A percentile compares a stretch with the other conserved stretches of the same genome.
phyloP scores from a whole-genome alignment of 2,329 filamentous ascomycete genomes.

The Talaromyces sp. region DNA sequence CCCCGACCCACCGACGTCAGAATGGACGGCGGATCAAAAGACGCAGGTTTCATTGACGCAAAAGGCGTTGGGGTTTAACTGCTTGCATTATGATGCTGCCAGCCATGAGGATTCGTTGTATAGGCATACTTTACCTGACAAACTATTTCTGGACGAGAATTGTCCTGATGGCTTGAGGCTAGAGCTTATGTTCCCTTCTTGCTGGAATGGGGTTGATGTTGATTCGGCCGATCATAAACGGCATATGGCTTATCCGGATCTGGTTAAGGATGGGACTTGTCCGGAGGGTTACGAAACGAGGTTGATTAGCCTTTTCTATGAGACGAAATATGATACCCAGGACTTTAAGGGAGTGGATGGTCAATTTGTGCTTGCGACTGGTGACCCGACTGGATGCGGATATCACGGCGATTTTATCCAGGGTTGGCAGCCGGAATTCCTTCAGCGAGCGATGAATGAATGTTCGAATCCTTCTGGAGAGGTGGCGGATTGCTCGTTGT shows the following conservation, averaged over 20 bases:
- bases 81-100: constrained; percentile 66
- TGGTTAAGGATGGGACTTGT: constrained; percentile 72
- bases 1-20: constrained; percentile 63
- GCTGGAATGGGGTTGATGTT: constrained; percentile 70
- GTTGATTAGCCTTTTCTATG: constrained; percentile 71
- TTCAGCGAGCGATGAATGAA: constrained; percentile 65
- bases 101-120: constrained; percentile 67
- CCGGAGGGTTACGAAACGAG: constrained; percentile 63
- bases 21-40: constrained; percentile 60
- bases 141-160: constrained; percentile 71
- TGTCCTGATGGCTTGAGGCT: constrained; percentile 77
- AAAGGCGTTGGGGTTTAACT: constrained; percentile 91
- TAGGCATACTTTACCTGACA: constrained; percentile 76
- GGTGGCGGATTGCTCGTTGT: constrained; percentile 69
- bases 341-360: constrained; percentile 59
- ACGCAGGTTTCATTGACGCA: constrained; percentile 68
- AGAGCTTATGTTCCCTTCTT: constrained; percentile 83
- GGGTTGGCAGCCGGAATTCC: constrained; percentile 66
- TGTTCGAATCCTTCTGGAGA: constrained; percentile 68
- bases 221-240: constrained; percentile 52
- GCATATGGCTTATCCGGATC: constrained; percentile 72
- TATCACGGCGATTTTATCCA: constrained; percentile 76
- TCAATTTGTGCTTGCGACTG: constrained; percentile 70
- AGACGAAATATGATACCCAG: constrained; percentile 76
- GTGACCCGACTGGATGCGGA: constrained; percentile 69